Conservation (phyloP, 2,329 filamentous ascomycete species). For the Penicillium psychrosexuale region DNA sequence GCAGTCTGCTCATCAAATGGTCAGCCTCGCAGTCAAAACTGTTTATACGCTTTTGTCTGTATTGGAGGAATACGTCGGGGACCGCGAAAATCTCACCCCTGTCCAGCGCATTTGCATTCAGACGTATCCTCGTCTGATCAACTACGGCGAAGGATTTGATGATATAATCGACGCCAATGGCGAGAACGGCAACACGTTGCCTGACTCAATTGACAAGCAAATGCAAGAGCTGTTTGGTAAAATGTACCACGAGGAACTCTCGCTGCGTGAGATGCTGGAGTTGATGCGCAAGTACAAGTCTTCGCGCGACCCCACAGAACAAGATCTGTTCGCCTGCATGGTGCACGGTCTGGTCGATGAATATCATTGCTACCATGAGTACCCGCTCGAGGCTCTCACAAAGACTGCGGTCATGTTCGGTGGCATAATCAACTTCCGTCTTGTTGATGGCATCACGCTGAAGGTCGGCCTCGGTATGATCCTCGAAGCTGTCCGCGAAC, state of each 20-base stretch:
- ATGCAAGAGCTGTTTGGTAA: constrained; percentile 99
- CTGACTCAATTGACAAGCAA: constrained; percentile 73
- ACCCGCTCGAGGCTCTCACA: constrained; percentile 90
- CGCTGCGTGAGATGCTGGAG: constrained; percentile 80
- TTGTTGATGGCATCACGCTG: constrained; percentile 84
- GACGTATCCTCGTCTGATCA: constrained; percentile 89
- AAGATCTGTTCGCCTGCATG: constrained; percentile 97
- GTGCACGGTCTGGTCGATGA: constrained; percentile 97
- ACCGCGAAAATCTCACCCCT: constrained; percentile 68
- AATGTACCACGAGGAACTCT: constrained; percentile 91
- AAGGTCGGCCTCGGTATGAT: constrained; percentile 97
- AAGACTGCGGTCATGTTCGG: constrained; percentile 96
- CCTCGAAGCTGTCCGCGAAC: constrained; percentile 88
- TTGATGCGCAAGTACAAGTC: constrained; percentile 83
- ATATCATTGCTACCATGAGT: constrained; percentile 91
- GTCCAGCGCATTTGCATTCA: constrained; percentile 87
- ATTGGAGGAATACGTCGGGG: constrained; percentile 62
- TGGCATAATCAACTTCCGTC: constrained; percentile 88
- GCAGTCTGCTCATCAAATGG: constrained; percentile 64
- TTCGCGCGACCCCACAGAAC: constrained; percentile 77
- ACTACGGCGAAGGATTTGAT: constrained; percentile 90
- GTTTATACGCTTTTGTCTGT: constrained; percentile 77
- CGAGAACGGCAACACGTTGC: constrained; percentile 74
- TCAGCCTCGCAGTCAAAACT: constrained; percentile 78
- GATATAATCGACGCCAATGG: constrained; percentile 86